Conservation (phyloP, 1,284 basidiomycete species). For the Pseudozyma sp. region DNA sequence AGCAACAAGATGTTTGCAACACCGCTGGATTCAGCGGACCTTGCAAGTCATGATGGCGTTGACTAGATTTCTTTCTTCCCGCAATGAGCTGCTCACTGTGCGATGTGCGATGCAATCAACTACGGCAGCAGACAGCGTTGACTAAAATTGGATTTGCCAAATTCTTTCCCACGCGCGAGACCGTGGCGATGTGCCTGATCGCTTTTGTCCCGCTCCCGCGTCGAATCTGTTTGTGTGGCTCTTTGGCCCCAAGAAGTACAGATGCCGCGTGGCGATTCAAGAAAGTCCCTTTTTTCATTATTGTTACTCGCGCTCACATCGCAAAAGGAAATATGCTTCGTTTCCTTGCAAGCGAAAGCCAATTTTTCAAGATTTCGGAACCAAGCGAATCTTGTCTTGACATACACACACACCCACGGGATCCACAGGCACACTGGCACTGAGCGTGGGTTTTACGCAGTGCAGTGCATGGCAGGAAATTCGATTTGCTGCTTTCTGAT, state of each 20-base stretch:
- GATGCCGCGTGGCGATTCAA: not conserved
- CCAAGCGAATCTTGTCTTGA: too few relatives aligned
- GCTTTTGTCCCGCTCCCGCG: slow-evolving; percentile 1
- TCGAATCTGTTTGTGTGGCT: slow-evolving; percentile 8
- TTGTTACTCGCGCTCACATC: not conserved
- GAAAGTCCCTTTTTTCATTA: not conserved
- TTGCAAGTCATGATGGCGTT: too few relatives aligned
- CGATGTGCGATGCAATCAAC: not conserved
- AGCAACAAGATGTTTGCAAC: too few relatives aligned
- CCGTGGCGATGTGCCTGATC: slow-evolving; percentile 8
- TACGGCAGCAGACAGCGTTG: not conserved
- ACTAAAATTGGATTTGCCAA: not conserved
- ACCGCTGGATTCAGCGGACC: too few relatives aligned
- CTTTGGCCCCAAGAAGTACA: not conserved
- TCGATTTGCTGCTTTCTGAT: not conserved
- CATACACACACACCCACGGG: too few relatives aligned
- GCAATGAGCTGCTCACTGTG: too few relatives aligned
- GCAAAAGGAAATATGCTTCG: too few relatives aligned
- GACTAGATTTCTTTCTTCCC: too few relatives aligned
- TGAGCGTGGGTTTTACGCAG: too few relatives aligned
- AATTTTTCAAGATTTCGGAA: too few relatives aligned
- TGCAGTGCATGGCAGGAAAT: not conserved
- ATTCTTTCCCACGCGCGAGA: slow-evolving; percentile 18
- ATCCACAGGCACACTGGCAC: too few relatives aligned
- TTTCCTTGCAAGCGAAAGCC: too few relatives aligned